Conservation (phyloP, 2,329 filamentous ascomycete genomes). For the Xylariaceae sp. region DNA sequence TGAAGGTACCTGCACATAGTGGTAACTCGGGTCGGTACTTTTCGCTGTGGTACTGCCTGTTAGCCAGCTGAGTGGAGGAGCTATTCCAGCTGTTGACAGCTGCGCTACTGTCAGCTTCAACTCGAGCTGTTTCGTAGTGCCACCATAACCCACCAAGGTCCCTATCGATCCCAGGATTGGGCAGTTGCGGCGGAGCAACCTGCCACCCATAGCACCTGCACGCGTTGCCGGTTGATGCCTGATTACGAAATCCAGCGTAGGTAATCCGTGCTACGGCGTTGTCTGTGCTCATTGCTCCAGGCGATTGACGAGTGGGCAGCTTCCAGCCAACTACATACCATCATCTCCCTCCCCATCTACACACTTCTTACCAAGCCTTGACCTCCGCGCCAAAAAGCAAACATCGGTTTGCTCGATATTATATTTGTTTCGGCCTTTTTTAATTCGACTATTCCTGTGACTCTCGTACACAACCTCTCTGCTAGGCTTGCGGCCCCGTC, state of each 20-base stretch:
- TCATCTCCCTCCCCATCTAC: not conserved
- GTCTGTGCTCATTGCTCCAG: not conserved
- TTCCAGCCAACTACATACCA: not conserved
- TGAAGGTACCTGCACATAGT: not conserved
- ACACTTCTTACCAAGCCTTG: not conserved
- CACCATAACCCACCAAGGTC: too few species aligned
- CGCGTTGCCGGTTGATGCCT: constrained; percentile 3
- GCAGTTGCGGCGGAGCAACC: not conserved
- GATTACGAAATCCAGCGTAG: constrained; percentile 1
- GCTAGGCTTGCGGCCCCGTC: constrained; percentile 9
- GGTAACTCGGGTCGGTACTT: not conserved
- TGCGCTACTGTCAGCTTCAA: not conserved
- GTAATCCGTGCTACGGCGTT: not conserved
- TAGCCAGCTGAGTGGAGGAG: not conserved
- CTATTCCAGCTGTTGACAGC: not conserved
- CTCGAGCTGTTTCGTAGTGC: too few species aligned
- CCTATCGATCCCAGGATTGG: not conserved
- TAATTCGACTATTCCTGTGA: not conserved
- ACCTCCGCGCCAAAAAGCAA: not conserved
- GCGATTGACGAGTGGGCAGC: not conserved
- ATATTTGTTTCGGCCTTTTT: not conserved
- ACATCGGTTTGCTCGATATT: not conserved
- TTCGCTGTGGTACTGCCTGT: not conserved
- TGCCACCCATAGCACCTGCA: not conserved
- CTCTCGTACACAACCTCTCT: constrained; percentile 1